Conservation (phyloP, 1,284 basidiomycete genomes). For the Trichosporon ovoides region DNA sequence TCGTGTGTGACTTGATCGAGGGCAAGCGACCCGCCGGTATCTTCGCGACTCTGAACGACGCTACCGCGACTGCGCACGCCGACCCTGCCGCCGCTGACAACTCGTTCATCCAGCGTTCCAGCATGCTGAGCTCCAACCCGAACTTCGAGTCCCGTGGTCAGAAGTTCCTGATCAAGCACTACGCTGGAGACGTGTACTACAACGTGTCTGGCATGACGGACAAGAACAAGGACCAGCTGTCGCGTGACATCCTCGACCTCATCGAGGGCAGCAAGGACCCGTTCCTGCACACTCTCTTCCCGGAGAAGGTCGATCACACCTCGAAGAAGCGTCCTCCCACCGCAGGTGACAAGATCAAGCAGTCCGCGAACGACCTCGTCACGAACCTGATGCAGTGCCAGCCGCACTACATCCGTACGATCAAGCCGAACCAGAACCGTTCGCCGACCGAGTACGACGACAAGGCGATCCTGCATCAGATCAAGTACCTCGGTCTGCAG, state of each 20-base stretch:
- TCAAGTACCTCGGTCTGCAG: slow-evolving; percentile 97
- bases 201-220: slow-evolving; percentile 98
- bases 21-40: slow-evolving; percentile 93
- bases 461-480: slow-evolving; percentile 94
- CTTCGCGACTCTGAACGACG: slow-evolving; percentile 96
- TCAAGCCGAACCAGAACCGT: slow-evolving; percentile 98
- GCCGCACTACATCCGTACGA: slow-evolving; percentile 97
- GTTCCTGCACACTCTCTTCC: slow-evolving; percentile 86
- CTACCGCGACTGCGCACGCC: slow-evolving; percentile 95
- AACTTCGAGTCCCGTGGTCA: slow-evolving; percentile 86
- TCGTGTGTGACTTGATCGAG: slow-evolving; percentile 98
- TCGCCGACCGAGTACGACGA: slow-evolving; percentile 86
- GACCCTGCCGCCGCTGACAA: slow-evolving; percentile 95
- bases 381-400: slow-evolving; percentile 94
- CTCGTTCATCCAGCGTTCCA: slow-evolving; percentile 89
- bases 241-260: slow-evolving; percentile 91
- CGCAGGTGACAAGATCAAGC: slow-evolving; percentile 95
- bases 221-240: slow-evolving; percentile 97
- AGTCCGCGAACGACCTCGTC: slow-evolving; percentile 87
- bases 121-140: slow-evolving; percentile 70
- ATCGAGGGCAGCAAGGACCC: slow-evolving; percentile 71
- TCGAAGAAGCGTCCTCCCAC: slow-evolving; percentile 98
- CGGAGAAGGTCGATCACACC: slow-evolving; percentile 89
- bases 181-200: slow-evolving; percentile 98
- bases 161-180: slow-evolving; percentile 88